A percentile compares a stretch with the other conserved stretches of the same genome.
Conservation (phyloP, 169 alveolate species). For the Cryptosporidium tyzzeri region DNA sequence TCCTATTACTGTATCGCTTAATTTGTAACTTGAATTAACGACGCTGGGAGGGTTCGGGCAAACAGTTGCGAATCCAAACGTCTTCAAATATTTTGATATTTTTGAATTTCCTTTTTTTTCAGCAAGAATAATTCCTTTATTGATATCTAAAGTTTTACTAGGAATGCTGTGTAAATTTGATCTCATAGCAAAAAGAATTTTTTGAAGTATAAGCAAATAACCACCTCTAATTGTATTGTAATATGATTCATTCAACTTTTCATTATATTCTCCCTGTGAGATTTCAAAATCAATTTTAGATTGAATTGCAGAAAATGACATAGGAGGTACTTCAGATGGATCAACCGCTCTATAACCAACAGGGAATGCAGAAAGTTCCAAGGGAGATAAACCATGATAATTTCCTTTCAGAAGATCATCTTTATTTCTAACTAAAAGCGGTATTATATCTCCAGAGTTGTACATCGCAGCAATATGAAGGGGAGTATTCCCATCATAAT, state of each 20-base stretch:
- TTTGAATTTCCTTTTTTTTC: conserved; percentile 37
- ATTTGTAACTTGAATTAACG: conserved; percentile 35
- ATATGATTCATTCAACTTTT: conserved; percentile 19
- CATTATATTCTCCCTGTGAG: neutral
- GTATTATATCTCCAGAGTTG: conserved; percentile 65
- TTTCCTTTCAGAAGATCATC: conserved; percentile 31
- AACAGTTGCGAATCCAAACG: conserved; percentile 57
- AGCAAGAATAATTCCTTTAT: conserved; percentile 32
- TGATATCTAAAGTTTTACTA: conserved; percentile 8
- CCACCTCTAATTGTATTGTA: conserved; percentile 33
- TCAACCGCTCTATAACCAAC: conserved; percentile 67
- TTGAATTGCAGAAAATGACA: conserved; percentile 35
- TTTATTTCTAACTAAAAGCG: conserved; percentile 11
- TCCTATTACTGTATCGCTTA: conserved; percentile 69
- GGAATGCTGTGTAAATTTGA: neutral
- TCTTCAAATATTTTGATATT: conserved; percentile 20
- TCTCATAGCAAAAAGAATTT: conserved; percentile 14
- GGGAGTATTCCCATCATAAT: conserved; percentile 65
- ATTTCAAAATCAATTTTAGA: conserved; percentile 1
- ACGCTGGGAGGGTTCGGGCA: conserved; percentile 68
- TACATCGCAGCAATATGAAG: conserved; percentile 69
- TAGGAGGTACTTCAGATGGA: conserved; percentile 39
- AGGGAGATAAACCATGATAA: conserved; percentile 52
- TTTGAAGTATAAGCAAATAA: conserved; percentile 31
- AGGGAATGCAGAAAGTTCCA: conserved; percentile 62